Conservation (phyloP, 78 protist species). For the Mantamonas sphyraenae region DNA sequence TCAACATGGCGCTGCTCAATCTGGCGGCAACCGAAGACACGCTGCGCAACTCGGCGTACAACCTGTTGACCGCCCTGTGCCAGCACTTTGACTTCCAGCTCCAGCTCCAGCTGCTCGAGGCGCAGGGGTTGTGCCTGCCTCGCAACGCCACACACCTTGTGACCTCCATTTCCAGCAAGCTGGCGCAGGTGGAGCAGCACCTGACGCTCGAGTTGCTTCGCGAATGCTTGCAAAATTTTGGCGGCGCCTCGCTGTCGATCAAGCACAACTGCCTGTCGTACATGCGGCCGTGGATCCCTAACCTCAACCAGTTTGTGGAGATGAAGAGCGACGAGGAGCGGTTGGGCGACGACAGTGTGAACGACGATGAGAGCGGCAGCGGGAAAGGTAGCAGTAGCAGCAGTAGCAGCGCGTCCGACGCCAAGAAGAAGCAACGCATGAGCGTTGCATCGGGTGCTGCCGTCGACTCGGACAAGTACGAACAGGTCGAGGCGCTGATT, state of each 20-base stretch:
- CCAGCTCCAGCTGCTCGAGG: slow-evolving; percentile 26
- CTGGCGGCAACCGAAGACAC: slow-evolving; percentile 29
- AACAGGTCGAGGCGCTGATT: no score
- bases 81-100: slow-evolving; percentile 34
- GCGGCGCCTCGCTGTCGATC: slow-evolving; percentile 17
- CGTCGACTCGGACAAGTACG: no score
- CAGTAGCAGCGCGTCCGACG: no score
- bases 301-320: neutral
- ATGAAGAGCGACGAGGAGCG: neutral
- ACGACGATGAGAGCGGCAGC: neutral
- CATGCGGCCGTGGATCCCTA: slow-evolving; percentile 57
- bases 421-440: no score
- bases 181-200: slow-evolving; percentile 25
- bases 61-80: slow-evolving; percentile 37
- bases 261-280: slow-evolving; percentile 55
- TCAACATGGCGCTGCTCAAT: slow-evolving; percentile 63
- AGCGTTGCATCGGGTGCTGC: no score
- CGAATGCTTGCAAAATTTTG: slow-evolving; percentile 29
- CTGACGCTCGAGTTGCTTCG: slow-evolving; percentile 46
- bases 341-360: neutral
- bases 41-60: slow-evolving; percentile 50
- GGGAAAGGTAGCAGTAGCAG: neutral
- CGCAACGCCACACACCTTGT: slow-evolving; percentile 36
- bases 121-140: slow-evolving; percentile 55
- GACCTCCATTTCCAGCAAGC: slow-evolving; percentile 23